Conservation (phyloP, 139 green algal species). For the Micractinium conductrix region DNA sequence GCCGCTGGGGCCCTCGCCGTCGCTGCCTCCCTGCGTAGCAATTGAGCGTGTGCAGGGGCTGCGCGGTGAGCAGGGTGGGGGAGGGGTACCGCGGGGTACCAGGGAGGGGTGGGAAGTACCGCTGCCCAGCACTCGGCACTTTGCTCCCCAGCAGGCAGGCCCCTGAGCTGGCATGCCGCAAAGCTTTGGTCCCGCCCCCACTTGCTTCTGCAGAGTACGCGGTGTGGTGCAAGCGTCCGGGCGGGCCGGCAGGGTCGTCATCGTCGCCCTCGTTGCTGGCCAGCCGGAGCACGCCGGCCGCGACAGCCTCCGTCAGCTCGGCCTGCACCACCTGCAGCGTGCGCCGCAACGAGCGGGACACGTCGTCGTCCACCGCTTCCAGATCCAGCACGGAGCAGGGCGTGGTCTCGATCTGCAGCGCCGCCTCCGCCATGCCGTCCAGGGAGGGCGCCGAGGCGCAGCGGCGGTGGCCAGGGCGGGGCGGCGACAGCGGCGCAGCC, state of each 20-base stretch:
- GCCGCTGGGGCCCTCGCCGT: background rate
- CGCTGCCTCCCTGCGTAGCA: background rate
- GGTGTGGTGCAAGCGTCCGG: background rate
- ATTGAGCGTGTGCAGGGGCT: background rate
- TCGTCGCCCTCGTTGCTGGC: background rate
- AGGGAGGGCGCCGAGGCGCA: constrained; percentile 14
- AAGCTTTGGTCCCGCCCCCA: no score
- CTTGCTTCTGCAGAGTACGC: background rate
- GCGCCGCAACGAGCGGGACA: background rate
- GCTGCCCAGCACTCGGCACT: background rate
- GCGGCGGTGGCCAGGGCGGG: background rate
- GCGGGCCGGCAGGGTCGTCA: background rate
- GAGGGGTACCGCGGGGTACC: background rate
- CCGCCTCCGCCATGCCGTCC: constrained; percentile 4
- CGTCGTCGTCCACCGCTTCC: background rate
- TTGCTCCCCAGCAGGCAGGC: background rate
- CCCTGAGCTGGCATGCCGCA: no score
- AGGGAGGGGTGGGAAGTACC: no score
- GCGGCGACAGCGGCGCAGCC: background rate
- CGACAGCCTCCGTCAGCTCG: background rate
- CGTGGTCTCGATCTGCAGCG: constrained; percentile 17
- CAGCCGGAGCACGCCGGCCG: background rate
- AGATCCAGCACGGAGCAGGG: constrained; percentile 26
- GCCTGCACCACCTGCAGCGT: constrained; percentile 1
- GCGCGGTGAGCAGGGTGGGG: background rate